Percentiles rank a stretch among this genome's conserved stretches.
Evolutionary conservation across 345 rosid species (phyloP).

Genomic region (Ceriops decandra): DNA sequence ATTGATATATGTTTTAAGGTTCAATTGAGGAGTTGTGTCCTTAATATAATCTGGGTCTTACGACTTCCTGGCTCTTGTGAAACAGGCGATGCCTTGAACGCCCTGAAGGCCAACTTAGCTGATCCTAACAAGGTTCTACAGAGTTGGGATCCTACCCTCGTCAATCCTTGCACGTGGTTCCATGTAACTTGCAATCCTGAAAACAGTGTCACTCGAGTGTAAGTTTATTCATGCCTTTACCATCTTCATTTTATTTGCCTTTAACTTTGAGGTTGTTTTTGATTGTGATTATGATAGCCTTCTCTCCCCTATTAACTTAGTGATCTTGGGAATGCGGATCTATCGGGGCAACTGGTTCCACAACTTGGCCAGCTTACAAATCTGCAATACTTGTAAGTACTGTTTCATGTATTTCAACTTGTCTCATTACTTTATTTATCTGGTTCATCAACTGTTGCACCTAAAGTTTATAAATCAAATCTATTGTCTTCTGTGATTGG

Average conservation of each 20-base stretch:
- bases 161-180: constrained; percentile 82
- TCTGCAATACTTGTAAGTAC: constrained; percentile 80
- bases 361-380: constrained; percentile 58
- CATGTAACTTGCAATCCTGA: constrained; percentile 76
- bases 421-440: neutral
- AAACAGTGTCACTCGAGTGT: constrained; percentile 72
- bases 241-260: neutral
- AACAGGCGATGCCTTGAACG: constrained; percentile 83
- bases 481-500: neutral
- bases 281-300: constrained; percentile 1
- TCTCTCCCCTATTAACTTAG: constrained; percentile 17
- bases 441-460: neutral
- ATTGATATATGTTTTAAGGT: too few species aligned
- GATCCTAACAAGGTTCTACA: constrained; percentile 74
- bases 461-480: neutral
- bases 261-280: neutral
- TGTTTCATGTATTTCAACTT: neutral
- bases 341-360: constrained; percentile 57
- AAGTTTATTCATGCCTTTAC: constrained; percentile 36
- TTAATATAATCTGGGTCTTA: neutral
- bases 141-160: constrained; percentile 80
- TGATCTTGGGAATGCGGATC: constrained; percentile 66
- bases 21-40: too few species aligned
- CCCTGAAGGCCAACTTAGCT: constrained; percentile 53
- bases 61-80: constrained; percentile 6